Evolutionary conservation across 768 basidiomycete species (phyloP), one percentile per base, ranked within the genome.

Genomic region (Tulasnella sp.): DNA sequence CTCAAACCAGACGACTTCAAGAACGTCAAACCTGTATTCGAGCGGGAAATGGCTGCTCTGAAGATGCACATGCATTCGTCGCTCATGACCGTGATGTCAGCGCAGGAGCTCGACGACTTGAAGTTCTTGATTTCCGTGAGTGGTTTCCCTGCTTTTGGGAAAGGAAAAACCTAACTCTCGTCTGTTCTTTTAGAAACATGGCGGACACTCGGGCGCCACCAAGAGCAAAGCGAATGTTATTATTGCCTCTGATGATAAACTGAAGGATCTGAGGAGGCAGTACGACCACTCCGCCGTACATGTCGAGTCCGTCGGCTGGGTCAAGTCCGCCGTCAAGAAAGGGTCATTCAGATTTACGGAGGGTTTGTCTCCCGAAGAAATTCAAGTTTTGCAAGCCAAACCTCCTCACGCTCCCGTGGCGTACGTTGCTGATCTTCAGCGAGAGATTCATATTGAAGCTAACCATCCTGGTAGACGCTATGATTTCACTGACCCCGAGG

Each of bases 21-120:
- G 37, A 37, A 74, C 18, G 72, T 75, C 48, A 80, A 73, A 34
- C 79, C 79, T 14, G 34, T 80, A 46, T 80, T 80, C 72, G 74
- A 80, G 44, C 41, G 22, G 18, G 64, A 41, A 1, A 14, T n/a
- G 24, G 41, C 31, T 3, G 77, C 77, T n/a, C 28, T 78, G 54
- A 60, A 46, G 77, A 78, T 78, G 28, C 60, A 58, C 42, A 34
- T 78, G 4, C 50, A 78, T 11, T 37, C 31, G 44, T n/a, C 50
- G 20, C 34, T 78, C 18, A 34, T 22, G 41, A n/a, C 37, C 7
- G 50, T 14, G 0, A 54, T 78, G 37, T 22, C 54, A 3, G 16
- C 7, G 40, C 2, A 48, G 18, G 50, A 78, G 37, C 58, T 78
- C 16, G 64, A 60, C 18, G 58, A 78, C 4, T 64, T 78, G 37